Percentiles rank a stretch among this genome's conserved stretches.
Conservation (phyloP, 441 rosid genomes). For the Erodium trifolium region DNA sequence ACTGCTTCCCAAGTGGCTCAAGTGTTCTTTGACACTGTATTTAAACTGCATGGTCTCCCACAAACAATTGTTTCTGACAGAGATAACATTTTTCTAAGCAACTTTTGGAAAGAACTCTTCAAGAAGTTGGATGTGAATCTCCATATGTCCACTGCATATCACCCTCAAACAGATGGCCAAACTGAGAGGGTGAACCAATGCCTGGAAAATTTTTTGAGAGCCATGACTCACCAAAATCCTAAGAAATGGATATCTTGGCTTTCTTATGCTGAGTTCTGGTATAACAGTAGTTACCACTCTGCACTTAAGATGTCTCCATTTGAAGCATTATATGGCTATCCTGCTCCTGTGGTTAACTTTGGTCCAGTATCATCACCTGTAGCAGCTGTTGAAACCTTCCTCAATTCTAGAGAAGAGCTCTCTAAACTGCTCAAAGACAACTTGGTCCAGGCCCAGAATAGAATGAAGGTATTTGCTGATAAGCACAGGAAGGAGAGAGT, state of each 20-base stretch:
- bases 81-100: background rate
- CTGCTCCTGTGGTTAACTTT: background rate
- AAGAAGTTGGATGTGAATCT: background rate
- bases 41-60: slow-evolving; percentile 2
- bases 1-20: background rate
- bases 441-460: background rate
- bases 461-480: too few species aligned
- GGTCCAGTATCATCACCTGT: background rate
- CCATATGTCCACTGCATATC: background rate
- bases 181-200: background rate
- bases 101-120: background rate
- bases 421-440: too few species aligned
- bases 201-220: slow-evolving; percentile 2
- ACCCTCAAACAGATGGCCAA: background rate
- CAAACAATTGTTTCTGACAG: background rate
- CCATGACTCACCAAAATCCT: background rate
- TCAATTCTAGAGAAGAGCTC: background rate
- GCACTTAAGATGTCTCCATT: background rate
- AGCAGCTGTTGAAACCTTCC: background rate
- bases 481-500: too few species aligned
- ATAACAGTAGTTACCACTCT: background rate
- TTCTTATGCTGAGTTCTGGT: too few species aligned
- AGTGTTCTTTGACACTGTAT: background rate
- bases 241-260: background rate
- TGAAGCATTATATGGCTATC: background rate